Evolutionary conservation across 2,329 filamentous ascomycete genomes (phyloP).

Genomic region (Tolypocladium nubicola): DNA sequence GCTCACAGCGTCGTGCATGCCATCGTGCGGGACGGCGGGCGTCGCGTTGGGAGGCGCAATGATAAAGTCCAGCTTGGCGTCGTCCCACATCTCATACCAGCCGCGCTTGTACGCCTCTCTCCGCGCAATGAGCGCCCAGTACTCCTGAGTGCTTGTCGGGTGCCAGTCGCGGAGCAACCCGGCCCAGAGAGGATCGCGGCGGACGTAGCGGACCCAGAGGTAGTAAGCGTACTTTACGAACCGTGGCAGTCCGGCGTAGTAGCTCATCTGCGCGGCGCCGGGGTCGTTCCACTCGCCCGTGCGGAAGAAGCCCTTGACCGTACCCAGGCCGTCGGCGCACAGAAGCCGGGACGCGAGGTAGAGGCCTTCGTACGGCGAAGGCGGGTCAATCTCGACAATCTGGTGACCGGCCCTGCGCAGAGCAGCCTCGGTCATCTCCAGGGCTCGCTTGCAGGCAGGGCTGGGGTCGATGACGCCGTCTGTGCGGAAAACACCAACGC

Average conservation of each 20-base stretch:
- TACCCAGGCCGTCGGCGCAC: slow-evolving; percentile 74
- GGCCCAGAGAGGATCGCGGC: slow-evolving; percentile 67
- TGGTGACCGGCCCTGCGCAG: slow-evolving; percentile 65
- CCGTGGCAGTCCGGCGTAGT: slow-evolving; percentile 61
- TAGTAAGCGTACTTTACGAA: slow-evolving; percentile 79
- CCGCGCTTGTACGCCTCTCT: slow-evolving; percentile 66
- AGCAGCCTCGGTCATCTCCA: slow-evolving; percentile 60
- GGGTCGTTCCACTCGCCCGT: slow-evolving; percentile 70
- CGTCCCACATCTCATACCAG: slow-evolving; percentile 83
- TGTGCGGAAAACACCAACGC: slow-evolving; percentile 66
- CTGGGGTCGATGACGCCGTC: slow-evolving; percentile 79
- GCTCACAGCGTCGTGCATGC: slow-evolving; percentile 75
- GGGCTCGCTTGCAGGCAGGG: slow-evolving; percentile 69
- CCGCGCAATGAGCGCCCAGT: slow-evolving; percentile 70
- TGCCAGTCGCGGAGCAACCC: slow-evolving; percentile 64
- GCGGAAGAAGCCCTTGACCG: slow-evolving; percentile 67
- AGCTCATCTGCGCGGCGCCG: slow-evolving; percentile 65
- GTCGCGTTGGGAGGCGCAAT: slow-evolving; percentile 82
- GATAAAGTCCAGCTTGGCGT: slow-evolving; percentile 63
- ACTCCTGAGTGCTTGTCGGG: slow-evolving; percentile 62
- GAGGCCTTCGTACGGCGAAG: slow-evolving; percentile 64
- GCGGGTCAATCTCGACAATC: slow-evolving; percentile 52
- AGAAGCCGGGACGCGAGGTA: slow-evolving; percentile 69
- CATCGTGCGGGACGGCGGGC: slow-evolving; percentile 76
- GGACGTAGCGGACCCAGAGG: slow-evolving; percentile 78